A percentile compares a stretch with the other conserved stretches of the same genome.
phyloP scores from a whole-genome alignment of 2,329 filamentous ascomycete species.

The Septoria petroselini region DNA sequence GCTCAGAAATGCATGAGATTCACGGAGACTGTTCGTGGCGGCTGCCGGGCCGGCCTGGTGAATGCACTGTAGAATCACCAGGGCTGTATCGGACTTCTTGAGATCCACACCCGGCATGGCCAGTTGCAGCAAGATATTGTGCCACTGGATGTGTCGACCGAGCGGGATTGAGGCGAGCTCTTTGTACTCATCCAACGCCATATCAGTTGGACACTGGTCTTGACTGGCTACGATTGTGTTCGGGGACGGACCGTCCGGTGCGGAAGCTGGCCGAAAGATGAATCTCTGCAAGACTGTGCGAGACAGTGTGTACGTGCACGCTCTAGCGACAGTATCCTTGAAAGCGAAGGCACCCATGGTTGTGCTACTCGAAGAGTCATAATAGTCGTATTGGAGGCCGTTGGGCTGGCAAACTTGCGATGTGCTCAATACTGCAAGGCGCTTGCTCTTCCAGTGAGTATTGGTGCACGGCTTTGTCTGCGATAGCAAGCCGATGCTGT shows the following conservation, averaged over 20 bases:
- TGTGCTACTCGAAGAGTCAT: conserved; percentile 38
- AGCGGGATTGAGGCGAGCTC: conserved; percentile 51
- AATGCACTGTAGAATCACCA: conserved; percentile 52
- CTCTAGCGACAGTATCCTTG: conserved; percentile 14
- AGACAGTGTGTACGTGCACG: conserved; percentile 43
- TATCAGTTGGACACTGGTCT: conserved; percentile 45
- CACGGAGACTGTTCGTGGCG: conserved; percentile 38
- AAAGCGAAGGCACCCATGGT: conserved; percentile 11
- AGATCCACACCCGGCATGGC: conserved; percentile 59
- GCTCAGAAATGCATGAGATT: conserved; percentile 50
- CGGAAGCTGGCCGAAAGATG: conserved; percentile 2
- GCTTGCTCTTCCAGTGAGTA: conserved; percentile 49
- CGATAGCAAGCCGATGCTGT: conserved; percentile 44
- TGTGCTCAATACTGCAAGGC: conserved; percentile 42
- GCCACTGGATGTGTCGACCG: conserved; percentile 50
- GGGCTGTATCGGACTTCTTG: conserved; percentile 51
- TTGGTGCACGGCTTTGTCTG: conserved; percentile 46
- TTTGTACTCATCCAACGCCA: conserved; percentile 54
- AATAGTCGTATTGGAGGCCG: conserved; percentile 50
- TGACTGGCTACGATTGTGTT: conserved; percentile 47
- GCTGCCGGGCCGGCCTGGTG: conserved; percentile 51
- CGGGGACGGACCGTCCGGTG: conserved; percentile 23
- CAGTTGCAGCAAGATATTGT: conserved; percentile 50
- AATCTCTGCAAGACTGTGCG: conserved; percentile 28
- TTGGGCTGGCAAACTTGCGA: conserved; percentile 48